A percentile compares a stretch with the other conserved stretches of the same genome.
Evolutionary conservation across 192 early-diverging fungal species (phyloP).

Genomic region (Obelidium mucronatum): DNA sequence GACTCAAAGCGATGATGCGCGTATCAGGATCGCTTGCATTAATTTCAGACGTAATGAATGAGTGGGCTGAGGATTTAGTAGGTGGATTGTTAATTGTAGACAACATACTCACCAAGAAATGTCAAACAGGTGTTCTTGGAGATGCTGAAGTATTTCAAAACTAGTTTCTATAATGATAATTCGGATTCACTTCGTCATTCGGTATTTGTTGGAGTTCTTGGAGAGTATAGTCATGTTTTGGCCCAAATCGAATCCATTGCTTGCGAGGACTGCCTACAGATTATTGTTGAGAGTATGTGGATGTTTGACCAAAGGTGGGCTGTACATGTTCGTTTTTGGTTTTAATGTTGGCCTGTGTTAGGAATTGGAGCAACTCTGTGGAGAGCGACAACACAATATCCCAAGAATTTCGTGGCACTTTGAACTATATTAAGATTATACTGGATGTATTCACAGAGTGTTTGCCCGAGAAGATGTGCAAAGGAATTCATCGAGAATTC

Average conservation of each 20-base stretch:
- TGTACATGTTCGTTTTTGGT: background rate
- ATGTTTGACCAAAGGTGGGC: slow-evolving; percentile 20
- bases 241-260: slow-evolving; percentile 10
- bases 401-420: background rate
- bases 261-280: slow-evolving; percentile 16
- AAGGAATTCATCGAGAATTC: background rate
- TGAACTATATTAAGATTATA: background rate
- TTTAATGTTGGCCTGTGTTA: background rate
- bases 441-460: background rate
- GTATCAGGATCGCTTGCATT: slow-evolving; percentile 1
- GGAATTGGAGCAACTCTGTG: slow-evolving; percentile 3
- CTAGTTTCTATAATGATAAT: background rate
- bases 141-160: slow-evolving; percentile 4
- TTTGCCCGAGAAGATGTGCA: background rate
- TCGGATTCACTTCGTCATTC: background rate
- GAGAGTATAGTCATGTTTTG: slow-evolving; percentile 8
- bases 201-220: background rate
- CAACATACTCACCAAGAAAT: background rate
- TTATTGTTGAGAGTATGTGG: slow-evolving; percentile 28
- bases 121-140: slow-evolving; percentile 17
- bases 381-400: background rate
- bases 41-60: background rate
- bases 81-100: background rate
- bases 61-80: slow-evolving; percentile 22
- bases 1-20: background rate